Evolutionary conservation across 192 early-diverging fungal genomes (phyloP), one percentile per base, ranked within the genome.

Genomic region (Blastocladiella britannica): DNA sequence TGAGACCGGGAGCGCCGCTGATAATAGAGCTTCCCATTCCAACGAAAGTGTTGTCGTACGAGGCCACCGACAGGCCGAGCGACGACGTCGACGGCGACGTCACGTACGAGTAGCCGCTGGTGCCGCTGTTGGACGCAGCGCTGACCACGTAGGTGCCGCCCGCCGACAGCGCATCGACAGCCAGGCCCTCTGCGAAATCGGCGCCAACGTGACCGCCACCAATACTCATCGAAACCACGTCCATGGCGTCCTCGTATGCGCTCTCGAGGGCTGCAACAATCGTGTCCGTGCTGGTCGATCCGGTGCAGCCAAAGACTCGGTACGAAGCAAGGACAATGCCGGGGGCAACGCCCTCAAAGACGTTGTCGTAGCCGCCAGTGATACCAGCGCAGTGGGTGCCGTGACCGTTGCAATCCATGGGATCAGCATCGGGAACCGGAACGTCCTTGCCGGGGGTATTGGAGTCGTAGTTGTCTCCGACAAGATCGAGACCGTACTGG

Each of bases 211-310:
- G n/a, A n/a, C n/a, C n/a, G n/a, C 75, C 83, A 54, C 88, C 91
- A 57, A 92, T 65, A 55, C 82, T 85, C 58, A 92, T 72, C 70
- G 83, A 89, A 63, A 95, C 83, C 43, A 95, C 63, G 60, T 95
- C 77, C 65, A 84, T 74, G 0, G 77, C 70, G 55, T 87, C 86
- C 4, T 60, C 61, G 52, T 75, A 70, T 5, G 89, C 91, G 6
- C 62, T 62, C 62, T 80, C 69, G 63, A 95, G 65, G 18, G 83
- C 91, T 53, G 80, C 73, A 54, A 87, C 78, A 30, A 93, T 78
- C 30, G 88, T 59, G n/a, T n/a, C n/a, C n/a, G n/a, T n/a, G 28
- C 72, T 70, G 0, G 76, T 74, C 26, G 70, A 69, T 53, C 81
- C 80, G 58, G 70, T 71, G 65, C 89, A 92, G 7, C 86, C 84